Base-by-base conservation (phyloP, 345 rosid species). In the Eucalyptus curtisii region DNA sequence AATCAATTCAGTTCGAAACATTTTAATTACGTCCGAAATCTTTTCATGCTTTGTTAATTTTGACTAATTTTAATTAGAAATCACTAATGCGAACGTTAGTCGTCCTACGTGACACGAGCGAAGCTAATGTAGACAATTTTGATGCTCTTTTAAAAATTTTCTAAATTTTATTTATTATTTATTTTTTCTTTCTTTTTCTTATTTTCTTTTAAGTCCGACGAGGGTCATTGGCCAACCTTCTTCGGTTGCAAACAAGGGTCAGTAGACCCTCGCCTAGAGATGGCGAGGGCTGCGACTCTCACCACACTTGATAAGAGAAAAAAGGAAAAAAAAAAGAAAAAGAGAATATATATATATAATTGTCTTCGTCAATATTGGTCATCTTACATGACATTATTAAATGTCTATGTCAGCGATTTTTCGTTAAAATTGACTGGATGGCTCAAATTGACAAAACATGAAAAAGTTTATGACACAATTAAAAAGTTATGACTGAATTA, bases 21-120 rank as follows among this genome's bases (percentile, higher is more conserved):
- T 24, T 55, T 9, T 22, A 2, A 55, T 55, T 55, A 0, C 0
- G 3, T 24, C 1, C 0, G 4, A 22, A 24, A 55, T 4, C 0
- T 55, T 55, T 55, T 55, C 3, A 24, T 0, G 0, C 4, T 55
- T 55, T 55, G 6, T 25, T 22, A 1, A 55, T 9, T 55, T 3
- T 0, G 0, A 22, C 6, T 9, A 24, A 55, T 55, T 24, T 55
- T 55, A 24, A 22, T 55, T 22, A 9, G 1, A 24, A 55, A 9
- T 55, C 12, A 0, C 0, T 55, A 9, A 55, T 10, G 3, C 8
- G 1, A 0, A 55, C 0, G 5, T 0, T 0, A 1, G 2, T 3
- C 1, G 0, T 55, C 12, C 0, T 0, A 55, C 0, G 5, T 22
- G 13, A 20, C 11, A 22, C 0, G 27, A 1, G 0, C 3, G 9